phyloP scores from a whole-genome alignment of 2,329 filamentous ascomycete genomes.

The Ceratocystis alfenasii region DNA sequence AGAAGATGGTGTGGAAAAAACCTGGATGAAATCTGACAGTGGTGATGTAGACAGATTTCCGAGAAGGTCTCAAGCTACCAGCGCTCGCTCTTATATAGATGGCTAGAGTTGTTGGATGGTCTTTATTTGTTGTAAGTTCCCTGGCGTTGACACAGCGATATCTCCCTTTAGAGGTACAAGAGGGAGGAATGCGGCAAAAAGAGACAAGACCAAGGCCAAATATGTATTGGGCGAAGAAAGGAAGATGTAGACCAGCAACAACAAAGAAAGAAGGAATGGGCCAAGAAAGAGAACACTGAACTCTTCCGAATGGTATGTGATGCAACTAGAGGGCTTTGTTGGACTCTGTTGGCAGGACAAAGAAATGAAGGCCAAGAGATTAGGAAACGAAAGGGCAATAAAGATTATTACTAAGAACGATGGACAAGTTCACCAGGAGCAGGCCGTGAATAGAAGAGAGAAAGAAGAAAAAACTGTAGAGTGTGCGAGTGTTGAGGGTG shows the following conservation, averaged over 20 bases:
- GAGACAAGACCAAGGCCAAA: conserved; percentile 15
- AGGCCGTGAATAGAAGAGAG: conserved; percentile 20
- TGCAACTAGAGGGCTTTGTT: neutral
- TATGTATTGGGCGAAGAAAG: conserved; percentile 20
- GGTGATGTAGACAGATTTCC: neutral
- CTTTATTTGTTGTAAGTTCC: conserved; percentile 1
- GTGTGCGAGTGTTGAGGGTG: conserved; percentile 20
- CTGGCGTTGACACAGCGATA: conserved; percentile 14
- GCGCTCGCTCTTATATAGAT: conserved; percentile 10
- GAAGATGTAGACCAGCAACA: conserved; percentile 11
- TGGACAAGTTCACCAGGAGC: conserved; percentile 22
- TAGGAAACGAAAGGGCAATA: conserved; percentile 21
- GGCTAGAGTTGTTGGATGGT: neutral
- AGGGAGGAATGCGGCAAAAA: conserved; percentile 19
- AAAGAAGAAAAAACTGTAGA: conserved; percentile 12
- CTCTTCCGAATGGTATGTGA: conserved; percentile 17
- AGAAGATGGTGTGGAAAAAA: neutral
- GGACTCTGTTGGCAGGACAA: conserved; percentile 5
- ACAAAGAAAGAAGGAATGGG: conserved; percentile 16
- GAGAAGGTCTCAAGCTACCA: conserved; percentile 1
- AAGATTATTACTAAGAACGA: conserved; percentile 18
- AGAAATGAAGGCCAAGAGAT: conserved; percentile 13
- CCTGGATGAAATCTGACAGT: no score
- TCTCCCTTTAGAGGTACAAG: conserved; percentile 14
- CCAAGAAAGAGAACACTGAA: conserved; percentile 21